Evolutionary conservation across 495 filamentous ascomycete genomes (phyloP), one percentile per base, ranked within the genome.

Genomic region (Umbilicaria muhlenbergii): DNA sequence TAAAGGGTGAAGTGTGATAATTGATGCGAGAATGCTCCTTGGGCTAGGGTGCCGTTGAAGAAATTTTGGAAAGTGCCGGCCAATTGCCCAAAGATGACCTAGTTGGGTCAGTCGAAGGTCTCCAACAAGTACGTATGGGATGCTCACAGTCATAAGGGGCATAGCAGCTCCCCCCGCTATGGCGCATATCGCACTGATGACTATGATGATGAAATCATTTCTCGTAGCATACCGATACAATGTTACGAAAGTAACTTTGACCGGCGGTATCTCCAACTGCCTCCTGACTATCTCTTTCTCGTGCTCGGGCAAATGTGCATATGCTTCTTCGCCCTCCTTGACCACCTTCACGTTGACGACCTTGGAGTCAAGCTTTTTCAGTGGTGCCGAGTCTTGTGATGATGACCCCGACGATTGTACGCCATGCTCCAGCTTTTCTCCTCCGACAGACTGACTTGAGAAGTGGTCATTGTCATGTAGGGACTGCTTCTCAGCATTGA

Each of bases 171-270:
- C 89, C 11, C 74, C 86, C 33, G 71, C 74, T 52, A 92, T 85
- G 45, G 86, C 71, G 44, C 73, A 76, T 34, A 94, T 52, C 11
- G 65, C 56, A 47, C 75, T 74, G 42, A 85, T 64, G 15, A 62
- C 50, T 36, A 94, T 75, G 53, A 96, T 81, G 39, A 86, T 44
- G 3, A 81, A 45, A 60, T 96, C 88, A 47, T 74, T 75, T 17
- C 55, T 69, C 2, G 83, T 83, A 11, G 88, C 76, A 67, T 88
- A 95, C 31, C 86, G 77, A 55, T 79, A 94, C 18, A 94, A 66
- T 0, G 68, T 77, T 43, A 69, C 66, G 51, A 77, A 75, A 6
- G 71, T 78, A 17, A 83, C 66, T 48, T 76, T 77, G 36, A 78
- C 70, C 4, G 69, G 64, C 13, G 77, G 78, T 0, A 79, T 75